Conservation (phyloP, 2,329 filamentous ascomycete species). For the Cladosporium sp. region DNA sequence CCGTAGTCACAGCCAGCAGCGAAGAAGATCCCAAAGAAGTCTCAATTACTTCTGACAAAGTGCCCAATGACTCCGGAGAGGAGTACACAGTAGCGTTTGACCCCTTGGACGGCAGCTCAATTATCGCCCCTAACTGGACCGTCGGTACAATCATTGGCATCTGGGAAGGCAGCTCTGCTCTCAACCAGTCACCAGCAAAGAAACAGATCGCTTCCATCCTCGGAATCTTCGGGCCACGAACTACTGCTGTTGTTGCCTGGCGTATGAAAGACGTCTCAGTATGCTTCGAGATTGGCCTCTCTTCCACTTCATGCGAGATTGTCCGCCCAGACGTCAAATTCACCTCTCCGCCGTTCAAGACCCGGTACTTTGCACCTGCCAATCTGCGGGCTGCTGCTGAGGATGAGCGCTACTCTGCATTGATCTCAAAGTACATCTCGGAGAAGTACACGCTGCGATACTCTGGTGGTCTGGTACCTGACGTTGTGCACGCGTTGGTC, state of each 20-base stretch:
- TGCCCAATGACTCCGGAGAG: conserved; percentile 38
- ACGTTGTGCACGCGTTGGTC: conserved; percentile 59
- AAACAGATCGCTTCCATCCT: conserved; percentile 38
- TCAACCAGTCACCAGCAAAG: conserved; percentile 26
- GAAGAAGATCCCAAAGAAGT: conserved; percentile 56
- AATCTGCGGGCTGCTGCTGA: conserved; percentile 61
- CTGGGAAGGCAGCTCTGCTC: conserved; percentile 43
- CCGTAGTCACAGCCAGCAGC: conserved; percentile 55
- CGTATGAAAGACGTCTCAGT: conserved; percentile 38
- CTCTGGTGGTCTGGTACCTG: conserved; percentile 61
- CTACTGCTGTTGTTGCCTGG: conserved; percentile 54
- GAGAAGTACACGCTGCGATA: conserved; percentile 61
- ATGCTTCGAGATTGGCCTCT: conserved; percentile 57
- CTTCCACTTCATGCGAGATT: conserved; percentile 37
- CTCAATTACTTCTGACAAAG: conserved; percentile 41
- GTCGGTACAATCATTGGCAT: conserved; percentile 60
- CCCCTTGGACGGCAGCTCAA: conserved; percentile 64
- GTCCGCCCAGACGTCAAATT: conserved; percentile 47
- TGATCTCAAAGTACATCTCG: conserved; percentile 54
- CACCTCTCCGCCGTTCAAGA: conserved; percentile 43
- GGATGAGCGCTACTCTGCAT: conserved; percentile 48
- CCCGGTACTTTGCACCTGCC: conserved; percentile 62
- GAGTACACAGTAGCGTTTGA: conserved; percentile 63
- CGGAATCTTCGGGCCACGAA: conserved; percentile 38
- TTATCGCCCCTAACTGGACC: conserved; percentile 45